Percentiles rank a stretch among this genome's conserved stretches.
Evolutionary conservation across 2,329 filamentous ascomycete genomes (phyloP).

Genomic region (Seiridium cupressi): DNA sequence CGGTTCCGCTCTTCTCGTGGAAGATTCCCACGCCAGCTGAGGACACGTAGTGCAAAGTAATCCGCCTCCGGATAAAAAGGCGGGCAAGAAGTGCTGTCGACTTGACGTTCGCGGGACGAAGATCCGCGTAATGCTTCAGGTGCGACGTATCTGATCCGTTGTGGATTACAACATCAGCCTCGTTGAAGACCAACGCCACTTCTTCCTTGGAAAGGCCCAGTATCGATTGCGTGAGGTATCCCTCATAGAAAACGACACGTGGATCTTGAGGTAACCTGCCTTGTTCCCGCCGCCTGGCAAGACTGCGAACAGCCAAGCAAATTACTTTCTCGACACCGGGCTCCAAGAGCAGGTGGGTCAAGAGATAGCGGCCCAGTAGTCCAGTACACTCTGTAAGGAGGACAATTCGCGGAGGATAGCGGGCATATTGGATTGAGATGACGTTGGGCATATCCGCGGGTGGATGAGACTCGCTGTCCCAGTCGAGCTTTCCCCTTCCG

Average conservation of each 20-base stretch:
- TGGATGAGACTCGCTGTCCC: background rate
- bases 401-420: background rate
- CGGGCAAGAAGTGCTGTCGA: slow-evolving; percentile 31
- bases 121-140: slow-evolving; percentile 32
- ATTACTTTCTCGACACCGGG: background rate
- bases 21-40: background rate
- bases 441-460: background rate
- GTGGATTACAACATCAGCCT: slow-evolving; percentile 47
- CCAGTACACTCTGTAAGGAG: background rate
- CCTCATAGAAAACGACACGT: background rate
- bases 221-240: background rate
- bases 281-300: background rate
- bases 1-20: background rate
- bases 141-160: slow-evolving; percentile 40
- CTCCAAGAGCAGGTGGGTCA: background rate
- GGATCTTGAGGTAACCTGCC: background rate
- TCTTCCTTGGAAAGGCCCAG: background rate
- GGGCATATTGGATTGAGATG: background rate
- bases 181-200: background rate
- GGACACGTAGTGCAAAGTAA: background rate
- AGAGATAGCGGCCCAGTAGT: background rate
- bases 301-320: background rate
- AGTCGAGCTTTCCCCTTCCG: background rate
- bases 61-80: slow-evolving; percentile 14
- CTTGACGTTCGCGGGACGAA: slow-evolving; percentile 32